Evolutionary conservation across 768 basidiomycete genomes (phyloP).

Genomic region (Clathrus columnatus): DNA sequence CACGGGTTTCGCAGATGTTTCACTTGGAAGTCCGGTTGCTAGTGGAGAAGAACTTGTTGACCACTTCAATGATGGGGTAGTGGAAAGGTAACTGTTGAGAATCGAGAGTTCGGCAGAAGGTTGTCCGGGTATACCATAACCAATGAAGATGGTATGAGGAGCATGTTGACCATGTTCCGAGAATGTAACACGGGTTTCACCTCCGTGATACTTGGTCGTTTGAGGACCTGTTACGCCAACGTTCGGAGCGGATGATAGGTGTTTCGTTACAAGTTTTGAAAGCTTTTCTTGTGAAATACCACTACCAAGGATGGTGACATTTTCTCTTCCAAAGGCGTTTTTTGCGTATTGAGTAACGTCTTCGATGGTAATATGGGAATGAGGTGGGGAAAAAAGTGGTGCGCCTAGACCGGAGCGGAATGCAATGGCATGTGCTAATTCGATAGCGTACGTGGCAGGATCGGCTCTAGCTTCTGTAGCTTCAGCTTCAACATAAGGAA

Average conservation of each 20-base stretch:
- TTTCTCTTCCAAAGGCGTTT: slow-evolving; percentile 64
- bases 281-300: slow-evolving; percentile 73
- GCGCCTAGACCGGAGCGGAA: slow-evolving; percentile 93
- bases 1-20: slow-evolving; percentile 61
- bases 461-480: slow-evolving; percentile 47
- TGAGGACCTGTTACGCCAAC: slow-evolving; percentile 27
- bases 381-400: slow-evolving; percentile 76
- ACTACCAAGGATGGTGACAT: slow-evolving; percentile 80
- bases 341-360: slow-evolving; percentile 71
- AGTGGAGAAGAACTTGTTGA: slow-evolving; percentile 63
- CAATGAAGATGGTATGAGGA: slow-evolving; percentile 75
- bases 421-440: slow-evolving; percentile 80
- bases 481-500: slow-evolving; percentile 64
- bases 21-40: slow-evolving; percentile 46
- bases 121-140: slow-evolving; percentile 66
- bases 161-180: slow-evolving; percentile 38
- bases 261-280: slow-evolving; percentile 59
- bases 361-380: slow-evolving; percentile 47
- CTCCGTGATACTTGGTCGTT: slow-evolving; percentile 63
- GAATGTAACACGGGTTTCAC: slow-evolving; percentile 65
- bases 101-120: slow-evolving; percentile 67
- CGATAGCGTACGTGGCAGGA: slow-evolving; percentile 65
- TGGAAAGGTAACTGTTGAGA: slow-evolving; percentile 73
- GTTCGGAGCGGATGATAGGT: slow-evolving; percentile 35
- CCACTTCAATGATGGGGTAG: slow-evolving; percentile 83